Conservation (phyloP, 75 land plant species). For the Picea glauca region DNA sequence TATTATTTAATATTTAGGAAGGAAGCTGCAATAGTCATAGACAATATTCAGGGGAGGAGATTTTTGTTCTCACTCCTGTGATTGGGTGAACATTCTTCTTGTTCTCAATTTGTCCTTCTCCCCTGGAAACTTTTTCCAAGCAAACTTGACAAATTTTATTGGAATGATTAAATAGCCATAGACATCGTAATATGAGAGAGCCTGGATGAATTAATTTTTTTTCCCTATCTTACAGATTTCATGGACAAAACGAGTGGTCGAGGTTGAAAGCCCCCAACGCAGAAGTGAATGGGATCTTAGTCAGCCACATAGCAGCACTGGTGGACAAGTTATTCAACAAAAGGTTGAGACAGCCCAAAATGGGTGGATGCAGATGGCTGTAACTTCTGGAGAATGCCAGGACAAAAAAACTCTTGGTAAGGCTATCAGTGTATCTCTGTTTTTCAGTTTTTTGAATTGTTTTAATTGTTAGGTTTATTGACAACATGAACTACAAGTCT, state of each 20-base stretch:
- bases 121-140: background rate
- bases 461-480: background rate
- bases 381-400: constrained; percentile 12
- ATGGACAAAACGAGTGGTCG: constrained; percentile 71
- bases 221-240: constrained; percentile 43
- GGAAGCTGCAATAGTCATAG: constrained; percentile 6
- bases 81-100: constrained; percentile 4
- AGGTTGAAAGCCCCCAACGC: constrained; percentile 51
- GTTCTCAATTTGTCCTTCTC: no score
- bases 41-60: background rate
- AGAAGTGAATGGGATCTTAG: constrained; percentile 24
- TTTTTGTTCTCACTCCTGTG: background rate
- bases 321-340: constrained; percentile 51
- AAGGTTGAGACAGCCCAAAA: constrained; percentile 25
- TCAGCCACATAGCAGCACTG: constrained; percentile 45
- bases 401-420: constrained; percentile 28
- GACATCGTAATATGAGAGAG: background rate
- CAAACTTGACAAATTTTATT: background rate
- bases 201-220: background rate
- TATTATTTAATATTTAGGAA: constrained; percentile 6
- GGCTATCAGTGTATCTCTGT: background rate
- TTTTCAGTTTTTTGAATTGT: background rate
- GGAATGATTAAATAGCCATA: background rate
- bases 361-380: constrained; percentile 16
- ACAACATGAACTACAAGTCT: background rate